These are phyloP conservation scores for Grosmannia clavigera DNA, from an alignment of 2,329 filamentous ascomycete genomes.

Conservation along the genomic window DNA sequence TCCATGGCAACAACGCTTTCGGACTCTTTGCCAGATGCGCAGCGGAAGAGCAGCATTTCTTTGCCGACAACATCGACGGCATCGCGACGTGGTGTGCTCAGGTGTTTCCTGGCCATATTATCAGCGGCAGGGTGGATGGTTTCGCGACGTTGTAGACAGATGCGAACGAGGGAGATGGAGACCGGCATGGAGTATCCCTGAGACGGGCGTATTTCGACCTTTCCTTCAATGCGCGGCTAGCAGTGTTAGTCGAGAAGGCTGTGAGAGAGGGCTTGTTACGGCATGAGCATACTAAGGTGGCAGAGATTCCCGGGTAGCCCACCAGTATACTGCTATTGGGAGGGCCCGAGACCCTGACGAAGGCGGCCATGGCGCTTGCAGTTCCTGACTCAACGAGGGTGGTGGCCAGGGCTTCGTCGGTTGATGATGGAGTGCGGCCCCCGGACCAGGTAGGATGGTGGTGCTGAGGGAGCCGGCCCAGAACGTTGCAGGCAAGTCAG, in stretches of 20 bases:
- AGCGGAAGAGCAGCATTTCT: slow-evolving; percentile 84
- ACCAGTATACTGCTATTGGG: slow-evolving; percentile 95
- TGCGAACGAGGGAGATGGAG: slow-evolving; percentile 81
- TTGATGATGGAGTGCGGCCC: neutral
- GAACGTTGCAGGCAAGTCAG: neutral
- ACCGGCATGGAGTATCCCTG: slow-evolving; percentile 81
- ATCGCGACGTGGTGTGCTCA: slow-evolving; percentile 82
- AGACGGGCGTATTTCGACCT: slow-evolving; percentile 86
- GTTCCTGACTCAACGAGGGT: slow-evolving; percentile 6
- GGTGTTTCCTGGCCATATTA: slow-evolving; percentile 81
- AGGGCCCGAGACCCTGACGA: slow-evolving; percentile 92
- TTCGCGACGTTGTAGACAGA: slow-evolving; percentile 85
- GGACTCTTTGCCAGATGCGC: slow-evolving; percentile 67
- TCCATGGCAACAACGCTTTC: slow-evolving; percentile 94
- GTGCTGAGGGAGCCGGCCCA: neutral
- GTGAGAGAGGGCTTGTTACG: neutral
- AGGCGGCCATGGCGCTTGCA: slow-evolving; percentile 21
- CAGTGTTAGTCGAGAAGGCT: neutral
- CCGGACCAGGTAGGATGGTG: neutral
- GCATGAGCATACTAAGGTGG: slow-evolving; percentile 63
- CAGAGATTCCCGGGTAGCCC: slow-evolving; percentile 94
- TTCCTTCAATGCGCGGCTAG: slow-evolving; percentile 92
- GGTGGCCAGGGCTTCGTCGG: neutral
- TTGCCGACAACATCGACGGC: slow-evolving; percentile 89
- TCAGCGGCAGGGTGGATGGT: slow-evolving; percentile 95